Conservation (phyloP, 768 basidiomycete species). For the Tephrocybe sp. region DNA sequence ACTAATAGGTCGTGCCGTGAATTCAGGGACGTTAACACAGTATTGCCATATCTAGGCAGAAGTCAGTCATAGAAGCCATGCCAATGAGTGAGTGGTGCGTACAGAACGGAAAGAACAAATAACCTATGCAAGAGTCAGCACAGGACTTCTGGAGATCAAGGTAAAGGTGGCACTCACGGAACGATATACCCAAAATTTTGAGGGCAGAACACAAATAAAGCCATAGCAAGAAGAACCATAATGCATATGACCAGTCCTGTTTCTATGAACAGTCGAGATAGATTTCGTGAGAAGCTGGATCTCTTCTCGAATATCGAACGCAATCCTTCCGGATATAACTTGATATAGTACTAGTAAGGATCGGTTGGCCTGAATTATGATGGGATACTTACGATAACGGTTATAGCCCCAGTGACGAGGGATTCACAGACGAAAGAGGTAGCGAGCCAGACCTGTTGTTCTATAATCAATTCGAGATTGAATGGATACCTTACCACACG, state of each 20-base stretch:
- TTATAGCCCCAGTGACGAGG: constrained; percentile 23
- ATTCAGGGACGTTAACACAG: neutral
- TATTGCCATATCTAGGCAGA: neutral
- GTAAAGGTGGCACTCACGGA: constrained; percentile 1
- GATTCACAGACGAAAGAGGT: constrained; percentile 22
- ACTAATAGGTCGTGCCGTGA: neutral
- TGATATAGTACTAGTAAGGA: neutral
- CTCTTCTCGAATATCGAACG: constrained; percentile 5
- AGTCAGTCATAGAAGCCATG: neutral
- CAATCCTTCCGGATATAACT: constrained; percentile 11
- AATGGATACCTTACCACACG: neutral
- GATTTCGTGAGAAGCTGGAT: constrained; percentile 5
- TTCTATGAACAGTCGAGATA: constrained; percentile 20
- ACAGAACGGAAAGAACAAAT: neutral
- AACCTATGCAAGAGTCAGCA: neutral
- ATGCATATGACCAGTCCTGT: constrained; percentile 19
- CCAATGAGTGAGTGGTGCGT: neutral
- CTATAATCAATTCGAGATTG: neutral
- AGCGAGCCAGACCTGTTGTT: constrained; percentile 22
- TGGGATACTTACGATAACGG: constrained; percentile 23
- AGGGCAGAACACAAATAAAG: neutral
- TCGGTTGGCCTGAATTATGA: neutral
- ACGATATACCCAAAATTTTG: neutral
- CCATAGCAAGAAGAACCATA: neutral
- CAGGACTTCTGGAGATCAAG: too few relatives aligned